Evolutionary conservation across 495 filamentous ascomycete species (phyloP), one percentile per base, ranked within the genome.

Genomic region (Letharia columbiana): DNA sequence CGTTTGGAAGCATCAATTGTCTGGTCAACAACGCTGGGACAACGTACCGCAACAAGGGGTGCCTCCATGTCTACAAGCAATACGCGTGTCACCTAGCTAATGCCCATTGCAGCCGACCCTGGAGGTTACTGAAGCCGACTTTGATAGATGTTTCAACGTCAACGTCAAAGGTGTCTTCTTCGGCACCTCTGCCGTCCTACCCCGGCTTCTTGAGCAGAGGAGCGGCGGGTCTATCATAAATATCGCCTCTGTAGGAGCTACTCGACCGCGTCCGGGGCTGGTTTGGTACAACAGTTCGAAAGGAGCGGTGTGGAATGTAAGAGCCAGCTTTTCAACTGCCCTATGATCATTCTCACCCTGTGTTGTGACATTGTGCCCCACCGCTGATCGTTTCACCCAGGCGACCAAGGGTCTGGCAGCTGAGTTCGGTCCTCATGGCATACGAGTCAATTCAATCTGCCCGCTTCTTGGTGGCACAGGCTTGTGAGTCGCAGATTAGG

Each of bases 251-350:
- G 86, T 86, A 40, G 86, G 85, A 7, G 83, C 84, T 12, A 81
- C 79, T 33, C 78, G 86, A 62, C 86, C 86, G 4, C 78, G 86
- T n/a, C 84, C 86, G 8, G 84, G 85, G 4, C 75, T 89, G 64
- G 85, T 87, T 15, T 88, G 85, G 85, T 89, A 89, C 70, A 89
- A 88, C 70, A 83, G 84, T 4, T 84, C 82, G 44, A 89, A 89
- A 72, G 85, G 82, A 4, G 86, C 87, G 35, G 83, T 88, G 7
- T 80, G 81, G 45, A 88, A 87, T 71, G 86, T 85, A 71, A 28
- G 60, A 31, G 52, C 37, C 23, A 60, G 15, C 58, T 6, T 77
- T 61, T 35, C 13, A 15, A 33, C 23, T 8, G 18, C 39, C 57
- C 31, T 33, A 63, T 23, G 5, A 8, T n/a, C 3, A 44, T 61